Base-by-base conservation (phyloP, 1,139 yeast genomes). In the Suhomyces terraborum region DNA sequence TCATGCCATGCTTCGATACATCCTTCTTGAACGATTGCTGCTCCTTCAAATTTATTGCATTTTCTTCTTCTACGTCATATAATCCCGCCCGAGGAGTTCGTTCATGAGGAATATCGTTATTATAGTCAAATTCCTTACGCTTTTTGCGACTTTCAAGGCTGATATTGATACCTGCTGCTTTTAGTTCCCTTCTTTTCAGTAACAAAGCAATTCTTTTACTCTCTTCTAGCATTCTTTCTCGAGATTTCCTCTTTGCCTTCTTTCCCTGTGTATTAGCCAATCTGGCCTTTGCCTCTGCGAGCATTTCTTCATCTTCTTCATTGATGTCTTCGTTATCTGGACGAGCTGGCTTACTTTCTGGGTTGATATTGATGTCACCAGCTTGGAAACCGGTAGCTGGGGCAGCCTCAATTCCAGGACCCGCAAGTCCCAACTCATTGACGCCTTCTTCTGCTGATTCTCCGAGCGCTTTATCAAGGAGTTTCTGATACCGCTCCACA, bases 241-340 rank as follows among this genome's bases (percentile, higher is more conserved):
- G 72, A 3, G 86, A 88, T 58, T 91, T 88, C 46, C 98, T 67
- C 47, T 89, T 87, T 1, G 98, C 98, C 63, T 93, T 93, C 54
- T 91, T 89, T 47, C 98, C 98, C 59, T 86, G 93, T 0, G 97
- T 91, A 54, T 88, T 91, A 8, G 96, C 88, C 50, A 93, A 67
- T 52, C 98, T 76, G 1, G 97, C 96, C 41, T 86, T 77, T 0
- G 98, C 98, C 58, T 93, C 98, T 8, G 91, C 81, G 8, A 93
- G 65, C 97, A 93, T 89, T 59, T 93, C 98, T 47, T 79, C 67
- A 54, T 93, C 96, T 46, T 88, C 96, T 41, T 89, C 97, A 46
- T 82, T 91, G 72, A 88, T 68, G 32, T 83, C 88, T 8, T 78
- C 82, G 2, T 81, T 79, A 60, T 87, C 95, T 0, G 96, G 95